These are phyloP conservation scores for Anthracocystis walkeri DNA, from an alignment of 1,284 basidiomycete genomes.

Conservation along the genomic window DNA sequence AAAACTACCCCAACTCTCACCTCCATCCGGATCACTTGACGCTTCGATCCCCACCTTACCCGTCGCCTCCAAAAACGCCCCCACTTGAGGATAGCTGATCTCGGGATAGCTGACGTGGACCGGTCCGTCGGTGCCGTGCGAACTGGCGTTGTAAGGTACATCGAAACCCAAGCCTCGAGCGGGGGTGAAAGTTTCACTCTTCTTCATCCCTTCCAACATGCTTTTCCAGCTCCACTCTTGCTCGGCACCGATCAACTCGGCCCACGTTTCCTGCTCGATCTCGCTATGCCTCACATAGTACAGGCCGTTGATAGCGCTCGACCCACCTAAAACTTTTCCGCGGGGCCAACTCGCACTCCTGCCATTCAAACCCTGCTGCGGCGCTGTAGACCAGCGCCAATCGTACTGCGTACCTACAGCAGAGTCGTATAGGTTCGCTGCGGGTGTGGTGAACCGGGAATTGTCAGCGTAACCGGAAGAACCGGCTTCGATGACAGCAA, in stretches of 20 bases:
- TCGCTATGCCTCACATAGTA: conserved; percentile 57
- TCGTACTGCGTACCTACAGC: conserved; percentile 49
- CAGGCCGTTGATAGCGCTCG: conserved; percentile 61
- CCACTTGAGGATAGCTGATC: conserved; percentile 44
- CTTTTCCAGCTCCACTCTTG: conserved; percentile 53
- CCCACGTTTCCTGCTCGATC: conserved; percentile 56
- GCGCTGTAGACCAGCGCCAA: conserved; percentile 57
- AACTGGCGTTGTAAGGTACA: conserved; percentile 65
- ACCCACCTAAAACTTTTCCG: conserved; percentile 61
- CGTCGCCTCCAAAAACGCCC: conserved; percentile 49
- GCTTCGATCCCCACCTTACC: conserved; percentile 71
- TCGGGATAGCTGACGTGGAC: conserved; percentile 68
- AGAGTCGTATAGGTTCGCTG: conserved; percentile 59
- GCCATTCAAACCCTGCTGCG: conserved; percentile 34
- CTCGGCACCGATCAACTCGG: conserved; percentile 29
- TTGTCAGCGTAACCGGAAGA: conserved; percentile 38
- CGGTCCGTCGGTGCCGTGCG: conserved; percentile 73
- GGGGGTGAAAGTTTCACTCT: conserved; percentile 72
- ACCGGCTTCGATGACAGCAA: conserved; percentile 73
- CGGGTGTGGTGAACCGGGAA: conserved; percentile 38
- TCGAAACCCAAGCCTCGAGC: conserved; percentile 54
- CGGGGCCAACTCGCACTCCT: conserved; percentile 23
- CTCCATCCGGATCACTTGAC: conserved; percentile 72
- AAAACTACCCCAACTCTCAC: conserved; percentile 74
- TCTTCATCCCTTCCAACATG: conserved; percentile 71